Evolutionary conservation across 2,329 filamentous ascomycete species (phyloP).

Genomic region (Exophiala aquamarina): DNA sequence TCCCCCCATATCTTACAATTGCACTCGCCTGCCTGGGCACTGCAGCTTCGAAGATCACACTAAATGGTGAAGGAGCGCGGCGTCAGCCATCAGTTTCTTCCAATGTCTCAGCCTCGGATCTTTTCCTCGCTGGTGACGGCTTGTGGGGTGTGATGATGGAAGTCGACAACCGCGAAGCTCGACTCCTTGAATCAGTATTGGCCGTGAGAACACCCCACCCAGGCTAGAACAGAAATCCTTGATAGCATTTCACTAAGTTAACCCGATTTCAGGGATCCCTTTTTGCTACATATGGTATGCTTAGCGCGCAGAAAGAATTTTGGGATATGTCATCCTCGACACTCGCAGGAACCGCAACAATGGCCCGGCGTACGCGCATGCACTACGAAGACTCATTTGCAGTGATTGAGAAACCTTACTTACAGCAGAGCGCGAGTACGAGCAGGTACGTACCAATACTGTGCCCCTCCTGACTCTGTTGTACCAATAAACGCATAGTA

Average conservation of each 20-base stretch:
- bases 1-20: constrained; percentile 14
- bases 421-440: no score
- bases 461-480: no score
- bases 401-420: not conserved
- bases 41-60: no score
- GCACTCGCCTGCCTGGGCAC: constrained; percentile 13
- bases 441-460: no score
- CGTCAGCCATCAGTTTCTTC: no score
- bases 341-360: constrained; percentile 1
- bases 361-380: not conserved
- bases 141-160: constrained; percentile 1
- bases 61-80: not conserved
- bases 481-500: not conserved
- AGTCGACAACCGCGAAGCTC: constrained; percentile 2
- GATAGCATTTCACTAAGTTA: not conserved
- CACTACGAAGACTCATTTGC: not conserved
- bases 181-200: not conserved
- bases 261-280: not conserved
- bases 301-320: constrained; percentile 2
- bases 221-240: not conserved
- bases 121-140: not conserved
- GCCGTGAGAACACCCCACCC: not conserved
- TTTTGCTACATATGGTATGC: constrained; percentile 4
- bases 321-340: constrained; percentile 1
- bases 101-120: constrained; percentile 16